Evolutionary conservation across 2,329 filamentous ascomycete species (phyloP).

Genomic region (Nigrospora osmanthi): DNA sequence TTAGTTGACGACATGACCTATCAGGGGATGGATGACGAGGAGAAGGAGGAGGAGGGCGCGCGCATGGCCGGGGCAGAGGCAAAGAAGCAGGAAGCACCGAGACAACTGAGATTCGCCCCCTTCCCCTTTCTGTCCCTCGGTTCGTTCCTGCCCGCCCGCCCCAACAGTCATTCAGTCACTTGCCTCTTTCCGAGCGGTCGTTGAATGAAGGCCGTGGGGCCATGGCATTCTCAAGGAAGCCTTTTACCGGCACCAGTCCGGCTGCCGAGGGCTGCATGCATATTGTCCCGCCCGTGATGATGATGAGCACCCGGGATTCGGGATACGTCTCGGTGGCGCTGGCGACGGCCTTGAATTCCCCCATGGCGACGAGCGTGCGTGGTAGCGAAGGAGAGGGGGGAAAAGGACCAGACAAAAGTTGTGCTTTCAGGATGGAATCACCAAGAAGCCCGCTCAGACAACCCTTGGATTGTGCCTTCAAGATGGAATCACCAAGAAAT

Average conservation of each 20-base stretch:
- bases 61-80: not conserved
- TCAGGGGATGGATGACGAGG: too few species aligned
- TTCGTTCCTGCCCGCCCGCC: slow-evolving; percentile 11
- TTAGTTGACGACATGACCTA: not conserved
- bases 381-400: too few species aligned
- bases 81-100: not conserved
- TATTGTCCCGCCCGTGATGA: slow-evolving; percentile 75
- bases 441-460: too few species aligned
- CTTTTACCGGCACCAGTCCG: slow-evolving; percentile 71
- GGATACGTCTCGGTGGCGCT: slow-evolving; percentile 33
- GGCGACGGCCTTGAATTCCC: slow-evolving; percentile 11
- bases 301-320: slow-evolving; percentile 77
- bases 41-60: not conserved
- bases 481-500: too few species aligned
- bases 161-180: slow-evolving; percentile 10
- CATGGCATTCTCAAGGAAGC: slow-evolving; percentile 77
- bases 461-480: too few species aligned
- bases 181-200: slow-evolving; percentile 52
- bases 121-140: too few species aligned
- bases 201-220: slow-evolving; percentile 80
- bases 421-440: too few species aligned
- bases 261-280: slow-evolving; percentile 68
- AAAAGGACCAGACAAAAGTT: too few species aligned
- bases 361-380: slow-evolving; percentile 9
- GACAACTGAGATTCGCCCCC: too few species aligned